phyloP scores from a whole-genome alignment of 2,329 filamentous ascomycete species.

The Sporothrix globosa region DNA sequence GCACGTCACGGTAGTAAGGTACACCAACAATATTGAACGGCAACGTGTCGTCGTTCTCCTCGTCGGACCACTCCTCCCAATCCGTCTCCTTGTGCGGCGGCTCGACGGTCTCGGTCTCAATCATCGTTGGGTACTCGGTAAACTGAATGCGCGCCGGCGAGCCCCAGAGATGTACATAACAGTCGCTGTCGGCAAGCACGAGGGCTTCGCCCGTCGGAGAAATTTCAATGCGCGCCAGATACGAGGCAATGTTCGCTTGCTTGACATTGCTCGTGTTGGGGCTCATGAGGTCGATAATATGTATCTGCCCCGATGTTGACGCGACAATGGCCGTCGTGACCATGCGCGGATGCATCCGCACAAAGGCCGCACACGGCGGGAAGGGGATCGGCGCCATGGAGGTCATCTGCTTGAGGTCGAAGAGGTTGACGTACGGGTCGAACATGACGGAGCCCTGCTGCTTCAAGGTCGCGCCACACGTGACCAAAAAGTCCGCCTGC shows the following conservation, averaged over 20 bases:
- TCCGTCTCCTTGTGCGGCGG: conserved; percentile 42
- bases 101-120: conserved; percentile 73
- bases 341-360: conserved; percentile 95
- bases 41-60: conserved; percentile 48
- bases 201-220: conserved; percentile 86
- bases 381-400: conserved; percentile 90
- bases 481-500: conserved; percentile 91
- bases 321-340: conserved; percentile 93
- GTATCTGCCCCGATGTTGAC: conserved; percentile 89
- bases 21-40: conserved; percentile 86
- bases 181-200: conserved; percentile 77
- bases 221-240: conserved; percentile 80
- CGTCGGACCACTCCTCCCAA: conserved; percentile 37
- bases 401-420: conserved; percentile 87
- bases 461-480: conserved; percentile 87
- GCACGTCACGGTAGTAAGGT: conserved; percentile 86
- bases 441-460: conserved; percentile 77
- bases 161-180: conserved; percentile 83
- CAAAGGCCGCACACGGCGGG: conserved; percentile 88
- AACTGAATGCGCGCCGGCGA: conserved; percentile 85
- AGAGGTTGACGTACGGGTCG: conserved; percentile 92
- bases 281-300: conserved; percentile 94
- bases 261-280: conserved; percentile 83
- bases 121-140: conserved; percentile 75
- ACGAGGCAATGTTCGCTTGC: conserved; percentile 75